These are phyloP conservation scores for Ascochyta pisi DNA, from an alignment of 2,329 filamentous ascomycete species.

Conservation along the genomic window DNA sequence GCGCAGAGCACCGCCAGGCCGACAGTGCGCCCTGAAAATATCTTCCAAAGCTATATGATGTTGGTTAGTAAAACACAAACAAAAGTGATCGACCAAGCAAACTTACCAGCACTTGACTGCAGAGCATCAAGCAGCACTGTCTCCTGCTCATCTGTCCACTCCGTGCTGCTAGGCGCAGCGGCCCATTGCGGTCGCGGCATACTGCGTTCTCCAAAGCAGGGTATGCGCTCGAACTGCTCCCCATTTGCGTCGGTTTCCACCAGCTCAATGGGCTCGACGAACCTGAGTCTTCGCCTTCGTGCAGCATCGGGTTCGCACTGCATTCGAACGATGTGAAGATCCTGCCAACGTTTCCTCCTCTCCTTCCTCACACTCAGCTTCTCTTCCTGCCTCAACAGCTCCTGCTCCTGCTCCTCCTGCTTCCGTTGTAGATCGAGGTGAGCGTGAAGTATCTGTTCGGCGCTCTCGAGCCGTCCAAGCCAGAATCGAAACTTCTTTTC, in stretches of 20 bases:
- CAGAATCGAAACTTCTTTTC: slow-evolving; percentile 6
- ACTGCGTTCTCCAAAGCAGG: slow-evolving; percentile 47
- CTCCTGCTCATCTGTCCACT: slow-evolving; percentile 45
- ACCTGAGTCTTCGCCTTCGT: slow-evolving; percentile 18
- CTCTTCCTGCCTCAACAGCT: slow-evolving; percentile 6
- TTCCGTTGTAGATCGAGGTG: slow-evolving; percentile 9
- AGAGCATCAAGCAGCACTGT: slow-evolving; percentile 43
- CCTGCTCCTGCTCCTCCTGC: slow-evolving; percentile 13
- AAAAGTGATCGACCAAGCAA: neutral
- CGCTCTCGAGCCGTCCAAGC: slow-evolving; percentile 15
- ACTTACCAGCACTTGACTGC: slow-evolving; percentile 35
- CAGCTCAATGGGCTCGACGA: slow-evolving; percentile 20
- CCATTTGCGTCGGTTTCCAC: slow-evolving; percentile 51
- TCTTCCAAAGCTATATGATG: slow-evolving; percentile 30
- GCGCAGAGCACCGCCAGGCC: slow-evolving; percentile 30
- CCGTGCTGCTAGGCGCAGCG: slow-evolving; percentile 17
- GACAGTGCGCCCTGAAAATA: slow-evolving; percentile 40
- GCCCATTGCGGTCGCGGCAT: slow-evolving; percentile 22
- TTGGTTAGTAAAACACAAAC: neutral
- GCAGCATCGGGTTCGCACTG: slow-evolving; percentile 30
- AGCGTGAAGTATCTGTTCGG: slow-evolving; percentile 11
- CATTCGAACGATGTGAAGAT: slow-evolving; percentile 38
- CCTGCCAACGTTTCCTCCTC: slow-evolving; percentile 37
- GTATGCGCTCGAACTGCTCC: slow-evolving; percentile 47
- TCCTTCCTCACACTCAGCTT: neutral